Evolutionary conservation across 2,329 filamentous ascomycete genomes (phyloP).

Genomic region (Ceratocystis ficicola): DNA sequence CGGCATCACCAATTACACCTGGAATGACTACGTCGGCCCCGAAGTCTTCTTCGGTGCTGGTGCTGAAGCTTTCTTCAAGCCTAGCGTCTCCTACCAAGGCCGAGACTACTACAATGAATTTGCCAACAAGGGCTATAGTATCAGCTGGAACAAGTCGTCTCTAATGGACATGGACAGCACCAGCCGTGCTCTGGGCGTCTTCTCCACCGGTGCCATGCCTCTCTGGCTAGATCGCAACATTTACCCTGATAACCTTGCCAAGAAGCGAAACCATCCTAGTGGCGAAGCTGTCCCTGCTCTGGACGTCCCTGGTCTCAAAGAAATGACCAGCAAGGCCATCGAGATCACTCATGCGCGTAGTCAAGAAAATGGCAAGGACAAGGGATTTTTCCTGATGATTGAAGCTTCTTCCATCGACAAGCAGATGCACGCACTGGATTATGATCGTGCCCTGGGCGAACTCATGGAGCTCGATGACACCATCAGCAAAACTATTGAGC

Average conservation of each 20-base stretch:
- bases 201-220: slow-evolving; percentile 60
- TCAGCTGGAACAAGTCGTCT: slow-evolving; percentile 63
- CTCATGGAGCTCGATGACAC: slow-evolving; percentile 79
- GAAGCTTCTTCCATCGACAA: slow-evolving; percentile 81
- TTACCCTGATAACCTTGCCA: slow-evolving; percentile 57
- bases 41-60: slow-evolving; percentile 76
- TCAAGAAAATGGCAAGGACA: slow-evolving; percentile 36
- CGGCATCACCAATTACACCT: slow-evolving; percentile 67
- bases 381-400: slow-evolving; percentile 79
- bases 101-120: slow-evolving; percentile 74
- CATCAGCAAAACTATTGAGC: slow-evolving; percentile 58
- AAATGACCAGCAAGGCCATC: slow-evolving; percentile 80
- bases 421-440: slow-evolving; percentile 78
- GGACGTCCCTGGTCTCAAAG: slow-evolving; percentile 72
- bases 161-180: slow-evolving; percentile 46
- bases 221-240: slow-evolving; percentile 82
- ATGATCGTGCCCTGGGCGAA: slow-evolving; percentile 73
- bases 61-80: slow-evolving; percentile 58
- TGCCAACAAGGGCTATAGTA: slow-evolving; percentile 55
- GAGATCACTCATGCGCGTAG: slow-evolving; percentile 58
- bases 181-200: slow-evolving; percentile 62
- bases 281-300: slow-evolving; percentile 52
- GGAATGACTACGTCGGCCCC: slow-evolving; percentile 61
- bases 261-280: slow-evolving; percentile 54
- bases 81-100: slow-evolving; percentile 48